Evolutionary conservation across 1,284 basidiomycete genomes (phyloP).

Genomic region (Leucoagaricus sp.): DNA sequence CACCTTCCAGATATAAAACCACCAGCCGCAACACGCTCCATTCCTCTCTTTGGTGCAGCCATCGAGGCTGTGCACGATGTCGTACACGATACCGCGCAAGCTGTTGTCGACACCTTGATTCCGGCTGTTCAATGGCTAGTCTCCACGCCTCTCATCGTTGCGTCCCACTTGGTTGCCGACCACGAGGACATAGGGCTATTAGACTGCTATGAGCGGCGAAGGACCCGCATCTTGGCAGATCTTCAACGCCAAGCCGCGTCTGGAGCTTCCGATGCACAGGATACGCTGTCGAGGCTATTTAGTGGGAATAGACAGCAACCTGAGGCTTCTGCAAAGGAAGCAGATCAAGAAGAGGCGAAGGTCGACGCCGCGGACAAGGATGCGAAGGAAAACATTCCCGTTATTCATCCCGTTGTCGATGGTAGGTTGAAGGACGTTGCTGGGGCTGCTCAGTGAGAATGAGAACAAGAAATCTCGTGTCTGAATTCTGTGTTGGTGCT

Average conservation of each 20-base stretch:
- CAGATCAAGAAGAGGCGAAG: neutral
- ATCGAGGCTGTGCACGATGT: neutral
- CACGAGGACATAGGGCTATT: slow-evolving; percentile 18
- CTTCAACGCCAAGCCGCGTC: no score
- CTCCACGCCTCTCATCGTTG: slow-evolving; percentile 11
- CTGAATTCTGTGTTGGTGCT: no score
- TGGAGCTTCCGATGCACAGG: no score
- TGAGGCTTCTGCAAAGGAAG: no score
- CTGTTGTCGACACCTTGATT: neutral
- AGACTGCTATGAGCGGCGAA: slow-evolving; percentile 17
- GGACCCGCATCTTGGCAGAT: neutral
- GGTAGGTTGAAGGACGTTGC: slow-evolving; percentile 18
- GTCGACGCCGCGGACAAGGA: slow-evolving; percentile 18
- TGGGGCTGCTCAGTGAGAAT: neutral
- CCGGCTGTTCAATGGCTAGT: neutral
- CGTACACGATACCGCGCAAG: neutral
- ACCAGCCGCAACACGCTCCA: neutral
- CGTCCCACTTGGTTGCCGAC: slow-evolving; percentile 16
- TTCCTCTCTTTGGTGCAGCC: neutral
- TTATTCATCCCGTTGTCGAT: slow-evolving; percentile 20
- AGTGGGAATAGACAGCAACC: no score
- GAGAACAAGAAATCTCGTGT: no score
- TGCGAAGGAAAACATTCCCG: slow-evolving; percentile 17
- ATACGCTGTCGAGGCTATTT: no score
- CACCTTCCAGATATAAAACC: neutral